phyloP scores from a whole-genome alignment of 805 yeast species.

The Candida succiphila region DNA sequence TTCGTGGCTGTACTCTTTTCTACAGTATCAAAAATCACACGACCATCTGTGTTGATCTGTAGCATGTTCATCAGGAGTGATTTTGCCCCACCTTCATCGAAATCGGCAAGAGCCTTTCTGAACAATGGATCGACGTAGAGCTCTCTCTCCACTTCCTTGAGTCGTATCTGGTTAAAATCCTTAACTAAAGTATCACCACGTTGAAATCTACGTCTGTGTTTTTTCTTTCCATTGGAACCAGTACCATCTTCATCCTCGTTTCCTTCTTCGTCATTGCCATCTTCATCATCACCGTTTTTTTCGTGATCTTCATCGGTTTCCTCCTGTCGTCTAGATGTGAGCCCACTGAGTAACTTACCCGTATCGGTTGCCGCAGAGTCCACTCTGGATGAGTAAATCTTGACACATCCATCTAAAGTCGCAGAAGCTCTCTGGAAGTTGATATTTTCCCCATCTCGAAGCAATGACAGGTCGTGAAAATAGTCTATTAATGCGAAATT shows the following conservation, averaged over 20 bases:
- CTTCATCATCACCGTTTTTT: slow-evolving; percentile 7
- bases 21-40: slow-evolving; percentile 41
- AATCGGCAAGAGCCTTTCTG: slow-evolving; percentile 44
- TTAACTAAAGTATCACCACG: slow-evolving; percentile 22
- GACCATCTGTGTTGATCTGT: slow-evolving; percentile 32
- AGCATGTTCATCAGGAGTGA: slow-evolving; percentile 40
- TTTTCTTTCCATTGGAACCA: slow-evolving; percentile 13
- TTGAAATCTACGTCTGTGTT: slow-evolving; percentile 9
- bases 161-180: slow-evolving; percentile 27
- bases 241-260: slow-evolving; percentile 6
- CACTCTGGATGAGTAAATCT: slow-evolving; percentile 82
- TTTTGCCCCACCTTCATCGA: slow-evolving; percentile 57
- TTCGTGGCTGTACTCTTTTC: slow-evolving; percentile 10
- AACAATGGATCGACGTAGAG: slow-evolving; percentile 46
- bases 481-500: slow-evolving; percentile 85
- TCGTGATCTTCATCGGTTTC: slow-evolving; percentile 15
- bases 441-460: slow-evolving; percentile 67
- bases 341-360: slow-evolving; percentile 54
- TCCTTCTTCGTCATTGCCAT: slow-evolving; percentile 11
- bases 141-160: slow-evolving; percentile 40
- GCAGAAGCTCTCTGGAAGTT: slow-evolving; percentile 89
- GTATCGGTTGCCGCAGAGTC: slow-evolving; percentile 91
- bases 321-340: slow-evolving; percentile 20
- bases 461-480: slow-evolving; percentile 71
- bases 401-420: slow-evolving; percentile 89